Base-by-base conservation (phyloP, 2,329 filamentous ascomycete genomes). In the Colletotrichum australisinense region DNA sequence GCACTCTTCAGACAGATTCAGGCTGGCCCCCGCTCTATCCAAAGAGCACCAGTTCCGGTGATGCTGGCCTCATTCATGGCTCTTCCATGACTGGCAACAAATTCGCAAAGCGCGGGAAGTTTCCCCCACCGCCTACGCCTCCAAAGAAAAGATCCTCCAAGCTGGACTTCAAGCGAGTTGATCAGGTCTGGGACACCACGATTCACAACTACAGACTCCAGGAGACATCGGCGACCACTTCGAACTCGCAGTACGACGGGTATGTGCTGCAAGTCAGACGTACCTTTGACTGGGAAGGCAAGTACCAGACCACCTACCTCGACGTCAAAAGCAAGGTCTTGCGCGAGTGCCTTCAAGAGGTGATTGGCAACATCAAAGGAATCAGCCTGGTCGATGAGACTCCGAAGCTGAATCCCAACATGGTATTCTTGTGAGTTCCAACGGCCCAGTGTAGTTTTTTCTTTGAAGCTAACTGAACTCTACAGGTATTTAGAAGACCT, bases 261-360 rank as follows among this genome's bases (percentile, higher is more conserved):
- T 97, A 93, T 80, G 88, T 95, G 35, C 97, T 98, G 81, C 94
- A 95, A 28, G 93, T 98, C 19, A 91, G 94, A 19, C 89, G 95
- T 67, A 93, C 90, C 16, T 97, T 98, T 80, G 93, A 95, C 80
- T 94, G 90, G 90, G 93, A 97, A 77, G 94, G 94, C 75, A 95
- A 95, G 78, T 95, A 94, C 78, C 87, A 90, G 77, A 79, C 81
- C 78, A 95, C 95, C 0, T 84, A 92, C 16, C 91, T 98, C 62
- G 94, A 97, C 76, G 93, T 98, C 82, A 97, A 95, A 84, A 97
- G 94, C 80, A 95, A 95, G 77, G 84, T 91, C 19, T 86, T 98
- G 4, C 92, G 93, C 8, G 91, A 95, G 74, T 91, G 90, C 26
- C 86, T 96, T 1, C 87, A 89, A 63, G 90, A 92, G 55, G 88